phyloP scores from a whole-genome alignment of 2,329 filamentous ascomycete genomes.

The Bipolaris victoriae region DNA sequence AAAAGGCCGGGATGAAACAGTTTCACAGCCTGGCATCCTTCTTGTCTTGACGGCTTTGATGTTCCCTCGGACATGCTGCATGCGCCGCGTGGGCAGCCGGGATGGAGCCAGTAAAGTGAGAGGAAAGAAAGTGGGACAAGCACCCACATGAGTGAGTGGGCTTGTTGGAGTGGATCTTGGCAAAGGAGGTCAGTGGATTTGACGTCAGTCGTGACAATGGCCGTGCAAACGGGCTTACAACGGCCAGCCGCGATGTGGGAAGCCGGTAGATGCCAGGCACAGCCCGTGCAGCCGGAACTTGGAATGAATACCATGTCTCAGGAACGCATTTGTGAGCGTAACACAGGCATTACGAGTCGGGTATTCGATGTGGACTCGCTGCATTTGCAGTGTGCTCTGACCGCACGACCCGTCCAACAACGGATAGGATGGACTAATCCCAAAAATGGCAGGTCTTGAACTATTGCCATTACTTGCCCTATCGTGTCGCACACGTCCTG shows the following conservation, averaged over 20 bases:
- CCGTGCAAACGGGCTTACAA: conserved; percentile 5
- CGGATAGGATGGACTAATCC: conserved; percentile 1
- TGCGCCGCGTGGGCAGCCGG: conserved; percentile 4
- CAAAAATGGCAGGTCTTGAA: conserved; percentile 8
- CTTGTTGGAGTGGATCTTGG: background rate
- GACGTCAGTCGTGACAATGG: conserved; percentile 9
- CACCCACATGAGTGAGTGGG: background rate
- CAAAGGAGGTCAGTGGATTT: background rate
- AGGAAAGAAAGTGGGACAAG: conserved; percentile 1
- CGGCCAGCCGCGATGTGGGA: background rate
- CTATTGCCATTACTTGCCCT: conserved; percentile 1
- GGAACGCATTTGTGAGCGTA: background rate
- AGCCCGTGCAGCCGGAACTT: conserved; percentile 3
- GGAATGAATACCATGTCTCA: conserved; percentile 1
- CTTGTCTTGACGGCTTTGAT: conserved; percentile 2
- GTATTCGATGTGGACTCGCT: background rate
- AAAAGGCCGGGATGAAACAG: conserved; percentile 5
- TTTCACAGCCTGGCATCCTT: conserved; percentile 12
- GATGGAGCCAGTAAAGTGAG: background rate
- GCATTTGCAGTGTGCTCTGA: conserved; percentile 2
- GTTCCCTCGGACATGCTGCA: conserved; percentile 3
- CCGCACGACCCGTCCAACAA: conserved; percentile 1
- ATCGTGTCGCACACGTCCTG: background rate
- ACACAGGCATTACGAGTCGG: background rate
- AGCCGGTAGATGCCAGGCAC: conserved; percentile 12